Evolutionary conservation across 2,329 filamentous ascomycete genomes (phyloP).

Genomic region (Talaromyces sp.): DNA sequence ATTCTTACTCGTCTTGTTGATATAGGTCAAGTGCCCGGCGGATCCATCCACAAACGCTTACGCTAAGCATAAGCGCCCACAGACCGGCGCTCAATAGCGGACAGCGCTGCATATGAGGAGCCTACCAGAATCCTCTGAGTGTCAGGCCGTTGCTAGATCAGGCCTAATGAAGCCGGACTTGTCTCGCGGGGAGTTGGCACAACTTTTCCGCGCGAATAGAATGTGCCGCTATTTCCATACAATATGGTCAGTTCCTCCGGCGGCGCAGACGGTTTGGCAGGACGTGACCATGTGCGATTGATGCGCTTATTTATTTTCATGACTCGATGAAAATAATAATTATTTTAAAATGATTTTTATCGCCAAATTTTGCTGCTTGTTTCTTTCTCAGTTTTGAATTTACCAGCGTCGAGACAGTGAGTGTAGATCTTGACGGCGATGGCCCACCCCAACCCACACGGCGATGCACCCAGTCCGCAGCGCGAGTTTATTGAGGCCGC

Average conservation of each 20-base stretch:
- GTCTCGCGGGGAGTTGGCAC: neutral
- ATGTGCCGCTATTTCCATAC: neutral
- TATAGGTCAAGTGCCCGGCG: neutral
- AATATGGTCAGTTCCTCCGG: neutral
- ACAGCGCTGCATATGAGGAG: neutral
- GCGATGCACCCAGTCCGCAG: neutral
- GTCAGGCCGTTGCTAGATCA: neutral
- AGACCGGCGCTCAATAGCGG: neutral
- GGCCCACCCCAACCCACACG: neutral
- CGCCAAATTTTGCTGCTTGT: neutral
- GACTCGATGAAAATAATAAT: neutral
- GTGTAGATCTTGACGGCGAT: neutral
- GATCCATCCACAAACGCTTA: neutral
- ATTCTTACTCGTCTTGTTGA: neutral
- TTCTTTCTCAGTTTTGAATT: neutral
- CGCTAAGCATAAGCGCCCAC: neutral
- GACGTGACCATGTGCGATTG: neutral
- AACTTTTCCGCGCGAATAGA: neutral
- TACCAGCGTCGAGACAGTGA: neutral
- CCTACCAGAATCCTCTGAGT: neutral
- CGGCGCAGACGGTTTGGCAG: neutral
- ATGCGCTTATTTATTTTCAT: neutral
- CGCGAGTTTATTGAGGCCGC: slow-evolving; percentile 6
- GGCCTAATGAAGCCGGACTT: neutral
- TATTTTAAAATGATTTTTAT: neutral